Evolutionary conservation across 768 basidiomycete genomes (phyloP), one percentile per base, ranked within the genome.

Genomic region (Amanita thiersii): DNA sequence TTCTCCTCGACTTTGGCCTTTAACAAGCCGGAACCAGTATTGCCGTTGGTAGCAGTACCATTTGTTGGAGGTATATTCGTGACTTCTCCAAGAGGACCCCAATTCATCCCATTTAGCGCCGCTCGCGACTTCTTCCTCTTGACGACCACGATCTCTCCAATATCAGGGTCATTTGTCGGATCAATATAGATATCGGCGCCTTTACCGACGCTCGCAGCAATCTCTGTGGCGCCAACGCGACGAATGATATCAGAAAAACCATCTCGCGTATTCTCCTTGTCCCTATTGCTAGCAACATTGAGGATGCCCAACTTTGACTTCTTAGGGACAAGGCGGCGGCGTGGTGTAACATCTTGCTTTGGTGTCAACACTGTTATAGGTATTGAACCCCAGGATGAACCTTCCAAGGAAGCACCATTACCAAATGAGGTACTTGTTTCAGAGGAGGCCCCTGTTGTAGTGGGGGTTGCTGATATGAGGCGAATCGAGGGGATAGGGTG

Each of bases 101-200:
- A 82, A 57, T 70, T 33, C 60, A 73, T 62, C 60, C 72, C 76
- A 50, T 81, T 72, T 45, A 88, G 55, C 1, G 60, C 79, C 0
- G 66, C 66, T 1, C 86, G 62, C 1, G 74, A 76, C 50, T 82
- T 85, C 65, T 79, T 79, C 72, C 84, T 86, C 71, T 81, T 83
- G 26, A 87, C 77, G 56, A 87, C 68, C 15, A 83, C 55, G 14
- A 86, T 74, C 48, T 86, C 82, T 4, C 73, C 80, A 25, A 79
- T 63, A 15, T 83, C 82, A 0, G 77, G 73, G 50, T 84, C 81
- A 17, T 70, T 62, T 0, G 69, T 60, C 1, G 79, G 75, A 47
- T 86, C 85, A 6, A 86, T 80, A 49, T 69, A 72, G 34, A 87
- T 84, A 49, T 87, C 84, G 51, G 84, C 79, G 4, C 72, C 62